Evolutionary conservation across 108 stramenopile species (phyloP).

Genomic region (Discostella pseudostelligera): DNA sequence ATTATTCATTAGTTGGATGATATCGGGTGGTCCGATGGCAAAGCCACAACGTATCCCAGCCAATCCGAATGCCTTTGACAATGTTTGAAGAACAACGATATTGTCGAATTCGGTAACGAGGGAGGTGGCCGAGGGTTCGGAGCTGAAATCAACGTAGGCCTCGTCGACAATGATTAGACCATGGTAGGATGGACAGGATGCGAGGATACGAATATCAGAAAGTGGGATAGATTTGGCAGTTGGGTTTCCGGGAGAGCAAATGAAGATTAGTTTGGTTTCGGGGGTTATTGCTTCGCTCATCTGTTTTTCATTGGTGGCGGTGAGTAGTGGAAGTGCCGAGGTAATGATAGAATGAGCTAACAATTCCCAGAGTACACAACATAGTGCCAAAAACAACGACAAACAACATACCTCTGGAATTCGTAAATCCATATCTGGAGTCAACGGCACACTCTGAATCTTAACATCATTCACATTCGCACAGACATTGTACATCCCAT

Average conservation of each 20-base stretch:
- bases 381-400: no score
- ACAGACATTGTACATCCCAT: constrained; percentile 98
- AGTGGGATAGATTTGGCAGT: constrained; percentile 87
- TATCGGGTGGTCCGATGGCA: constrained; percentile 79
- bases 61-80: constrained; percentile 95
- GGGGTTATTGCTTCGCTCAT: constrained; percentile 70
- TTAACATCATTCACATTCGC: constrained; percentile 93
- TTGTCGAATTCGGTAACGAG: constrained; percentile 73
- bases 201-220: constrained; percentile 62
- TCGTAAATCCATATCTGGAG: constrained; percentile 72
- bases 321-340: no score
- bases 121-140: constrained; percentile 32
- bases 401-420: constrained; percentile 72
- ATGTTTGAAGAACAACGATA: constrained; percentile 91
- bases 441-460: constrained; percentile 73
- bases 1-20: constrained; percentile 95
- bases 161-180: constrained; percentile 94
- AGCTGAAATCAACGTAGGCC: constrained; percentile 92
- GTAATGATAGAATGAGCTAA: no score
- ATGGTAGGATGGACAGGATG: constrained; percentile 46
- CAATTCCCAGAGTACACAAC: no score
- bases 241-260: constrained; percentile 96
- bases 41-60: constrained; percentile 96
- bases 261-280: constrained; percentile 82
- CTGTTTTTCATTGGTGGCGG: constrained; percentile 26